Conservation (phyloP, 2,329 filamentous ascomycete genomes). For the Leptographium wingfieldii region DNA sequence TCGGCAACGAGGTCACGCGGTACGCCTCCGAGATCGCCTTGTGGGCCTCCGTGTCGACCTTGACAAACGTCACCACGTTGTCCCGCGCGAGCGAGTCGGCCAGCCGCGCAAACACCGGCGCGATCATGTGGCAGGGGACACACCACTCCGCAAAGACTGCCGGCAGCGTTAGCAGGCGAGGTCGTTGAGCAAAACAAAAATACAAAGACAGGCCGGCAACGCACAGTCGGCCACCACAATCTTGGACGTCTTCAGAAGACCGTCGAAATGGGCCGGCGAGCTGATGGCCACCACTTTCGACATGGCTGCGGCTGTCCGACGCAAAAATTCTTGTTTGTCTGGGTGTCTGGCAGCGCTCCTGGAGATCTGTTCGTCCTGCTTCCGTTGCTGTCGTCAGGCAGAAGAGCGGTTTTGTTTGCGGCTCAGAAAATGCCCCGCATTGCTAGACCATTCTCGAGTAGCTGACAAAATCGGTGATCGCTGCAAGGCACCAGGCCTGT, state of each 20-base stretch:
- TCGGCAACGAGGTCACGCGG: slow-evolving; percentile 65
- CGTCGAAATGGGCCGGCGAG: slow-evolving; percentile 50
- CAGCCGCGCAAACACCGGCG: slow-evolving; percentile 69
- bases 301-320: slow-evolving; percentile 2
- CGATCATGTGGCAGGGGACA: slow-evolving; percentile 70
- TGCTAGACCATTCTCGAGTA: background rate
- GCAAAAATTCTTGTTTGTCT: background rate
- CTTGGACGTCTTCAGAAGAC: slow-evolving; percentile 55
- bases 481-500: slow-evolving; percentile 2
- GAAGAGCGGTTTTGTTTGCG: background rate
- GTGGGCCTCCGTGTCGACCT: slow-evolving; percentile 47
- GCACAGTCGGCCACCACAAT: slow-evolving; percentile 84
- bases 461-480: slow-evolving; percentile 1
- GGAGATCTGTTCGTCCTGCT: too few relatives aligned
- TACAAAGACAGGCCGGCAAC: slow-evolving; percentile 21
- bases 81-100: slow-evolving; percentile 57
- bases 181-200: background rate
- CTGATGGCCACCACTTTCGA: slow-evolving; percentile 22
- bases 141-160: slow-evolving; percentile 84
- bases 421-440: background rate
- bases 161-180: background rate
- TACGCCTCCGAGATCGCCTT: slow-evolving; percentile 62
- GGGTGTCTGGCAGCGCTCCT: background rate
- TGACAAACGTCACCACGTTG: slow-evolving; percentile 68
- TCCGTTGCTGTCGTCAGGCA: background rate